phyloP scores from a whole-genome alignment of 495 filamentous ascomycete genomes.

The Aspergillus incahuasiensis region DNA sequence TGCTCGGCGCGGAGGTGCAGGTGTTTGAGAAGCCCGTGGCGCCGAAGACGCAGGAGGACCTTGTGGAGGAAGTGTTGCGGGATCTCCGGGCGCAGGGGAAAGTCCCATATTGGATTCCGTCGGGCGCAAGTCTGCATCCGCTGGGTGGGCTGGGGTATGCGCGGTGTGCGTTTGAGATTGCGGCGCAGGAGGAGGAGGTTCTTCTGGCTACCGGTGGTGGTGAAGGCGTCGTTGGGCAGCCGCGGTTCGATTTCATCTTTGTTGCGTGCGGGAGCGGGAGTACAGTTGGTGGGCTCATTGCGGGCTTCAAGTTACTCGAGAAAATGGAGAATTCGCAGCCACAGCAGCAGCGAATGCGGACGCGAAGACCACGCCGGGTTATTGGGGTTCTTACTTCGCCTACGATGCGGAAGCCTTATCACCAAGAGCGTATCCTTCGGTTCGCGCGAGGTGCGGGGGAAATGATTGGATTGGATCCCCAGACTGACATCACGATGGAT shows the following conservation, averaged over 20 bases:
- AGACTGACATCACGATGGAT: constrained; percentile 22
- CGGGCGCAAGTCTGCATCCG: constrained; percentile 38
- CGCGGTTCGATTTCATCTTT: constrained; percentile 34
- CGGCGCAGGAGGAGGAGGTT: constrained; percentile 24
- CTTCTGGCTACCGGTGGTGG: background rate
- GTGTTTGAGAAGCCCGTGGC: constrained; percentile 20
- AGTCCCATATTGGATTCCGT: constrained; percentile 36
- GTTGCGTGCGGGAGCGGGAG: constrained; percentile 39
- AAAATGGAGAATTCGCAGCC: constrained; percentile 9
- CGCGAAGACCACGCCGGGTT: constrained; percentile 7
- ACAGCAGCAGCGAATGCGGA: too few species aligned
- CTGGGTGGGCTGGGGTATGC: constrained; percentile 39
- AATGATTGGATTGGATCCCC: constrained; percentile 26
- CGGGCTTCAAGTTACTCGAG: constrained; percentile 35
- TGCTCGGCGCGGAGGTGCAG: constrained; percentile 39
- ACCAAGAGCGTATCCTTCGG: constrained; percentile 28
- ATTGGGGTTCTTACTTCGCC: constrained; percentile 37
- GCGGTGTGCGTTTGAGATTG: constrained; percentile 36
- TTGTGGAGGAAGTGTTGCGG: constrained; percentile 20
- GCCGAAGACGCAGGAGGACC: constrained; percentile 14
- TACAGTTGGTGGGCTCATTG: constrained; percentile 35
- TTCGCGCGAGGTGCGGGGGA: constrained; percentile 29
- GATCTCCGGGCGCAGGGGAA: constrained; percentile 13
- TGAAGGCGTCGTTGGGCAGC: constrained; percentile 11
- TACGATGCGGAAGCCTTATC: constrained; percentile 24